phyloP scores from a whole-genome alignment of 352 stramenopile species.

The Pythium brassicae region DNA sequence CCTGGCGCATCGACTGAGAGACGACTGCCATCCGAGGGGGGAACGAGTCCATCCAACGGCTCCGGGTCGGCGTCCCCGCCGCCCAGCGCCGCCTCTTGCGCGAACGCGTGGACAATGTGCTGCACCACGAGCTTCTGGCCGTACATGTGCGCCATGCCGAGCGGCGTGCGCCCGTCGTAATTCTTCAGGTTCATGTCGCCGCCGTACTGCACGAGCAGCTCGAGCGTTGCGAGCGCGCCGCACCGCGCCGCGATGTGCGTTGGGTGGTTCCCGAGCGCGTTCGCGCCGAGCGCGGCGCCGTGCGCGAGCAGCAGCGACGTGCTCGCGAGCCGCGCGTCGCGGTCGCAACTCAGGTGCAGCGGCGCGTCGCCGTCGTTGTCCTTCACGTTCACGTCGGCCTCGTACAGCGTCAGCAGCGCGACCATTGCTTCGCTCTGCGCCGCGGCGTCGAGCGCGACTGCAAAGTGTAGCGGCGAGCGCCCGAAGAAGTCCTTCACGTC shows the following conservation, averaged over 20 bases:
- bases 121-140: constrained; percentile 46
- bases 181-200: constrained; percentile 85
- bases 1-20: neutral
- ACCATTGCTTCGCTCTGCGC: constrained; percentile 29
- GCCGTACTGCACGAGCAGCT: constrained; percentile 70
- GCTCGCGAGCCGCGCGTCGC: constrained; percentile 40
- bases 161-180: constrained; percentile 70
- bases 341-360: constrained; percentile 56
- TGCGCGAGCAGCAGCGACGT: constrained; percentile 55
- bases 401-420: constrained; percentile 53
- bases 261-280: constrained; percentile 63
- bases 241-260: constrained; percentile 62
- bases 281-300: constrained; percentile 48
- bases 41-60: no score
- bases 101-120: constrained; percentile 61
- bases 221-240: constrained; percentile 63
- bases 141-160: constrained; percentile 75
- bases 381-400: constrained; percentile 68
- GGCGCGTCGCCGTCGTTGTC: constrained; percentile 66
- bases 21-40: neutral
- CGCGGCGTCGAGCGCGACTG: constrained; percentile 24
- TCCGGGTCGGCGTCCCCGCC: neutral
- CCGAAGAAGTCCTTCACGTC: constrained; percentile 67
- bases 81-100: constrained; percentile 25
- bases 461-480: constrained; percentile 67